A percentile compares a stretch with the other conserved stretches of the same genome.
These are phyloP conservation scores for Cytospora piceae DNA, from an alignment of 2,329 filamentous ascomycete genomes.

Conservation along the genomic window DNA sequence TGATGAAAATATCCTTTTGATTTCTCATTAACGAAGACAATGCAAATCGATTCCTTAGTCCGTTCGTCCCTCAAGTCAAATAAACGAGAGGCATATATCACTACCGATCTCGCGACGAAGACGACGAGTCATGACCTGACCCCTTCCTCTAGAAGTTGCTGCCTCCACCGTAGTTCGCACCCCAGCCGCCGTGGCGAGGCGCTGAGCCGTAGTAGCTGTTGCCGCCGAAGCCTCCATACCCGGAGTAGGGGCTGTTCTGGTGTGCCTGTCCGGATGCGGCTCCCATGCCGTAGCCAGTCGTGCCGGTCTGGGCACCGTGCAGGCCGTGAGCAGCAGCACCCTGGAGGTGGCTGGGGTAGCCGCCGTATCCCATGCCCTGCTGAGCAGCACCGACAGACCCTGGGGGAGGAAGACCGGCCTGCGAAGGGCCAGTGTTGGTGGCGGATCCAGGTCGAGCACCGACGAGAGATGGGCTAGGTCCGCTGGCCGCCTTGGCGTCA, in stretches of 20 bases:
- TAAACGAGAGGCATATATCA: constrained; percentile 6
- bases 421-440: constrained; percentile 56
- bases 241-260: constrained; percentile 58
- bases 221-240: constrained; percentile 55
- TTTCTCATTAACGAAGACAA: constrained; percentile 20
- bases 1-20: constrained; percentile 16
- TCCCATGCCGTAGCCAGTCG: constrained; percentile 57
- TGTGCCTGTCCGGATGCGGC: constrained; percentile 55
- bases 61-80: constrained; percentile 5
- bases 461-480: constrained; percentile 60
- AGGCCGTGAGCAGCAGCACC: constrained; percentile 48
- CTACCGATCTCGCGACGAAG: constrained; percentile 22
- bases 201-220: constrained; percentile 52
- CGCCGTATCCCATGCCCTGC: constrained; percentile 59
- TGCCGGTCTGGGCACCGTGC: constrained; percentile 52
- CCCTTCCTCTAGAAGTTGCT: constrained; percentile 23
- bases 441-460: constrained; percentile 63
- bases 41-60: neutral
- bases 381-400: constrained; percentile 50
- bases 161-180: constrained; percentile 55
- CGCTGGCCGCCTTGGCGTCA: constrained; percentile 57
- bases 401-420: constrained; percentile 58
- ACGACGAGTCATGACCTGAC: constrained; percentile 20
- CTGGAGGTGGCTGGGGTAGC: constrained; percentile 59
- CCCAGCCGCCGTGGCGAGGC: constrained; percentile 57